Percentiles rank a stretch among this genome's conserved stretches.
These are phyloP conservation scores for Heteromeles arbutifolia DNA, from an alignment of 306 rosid species.

Conservation along the genomic window DNA sequence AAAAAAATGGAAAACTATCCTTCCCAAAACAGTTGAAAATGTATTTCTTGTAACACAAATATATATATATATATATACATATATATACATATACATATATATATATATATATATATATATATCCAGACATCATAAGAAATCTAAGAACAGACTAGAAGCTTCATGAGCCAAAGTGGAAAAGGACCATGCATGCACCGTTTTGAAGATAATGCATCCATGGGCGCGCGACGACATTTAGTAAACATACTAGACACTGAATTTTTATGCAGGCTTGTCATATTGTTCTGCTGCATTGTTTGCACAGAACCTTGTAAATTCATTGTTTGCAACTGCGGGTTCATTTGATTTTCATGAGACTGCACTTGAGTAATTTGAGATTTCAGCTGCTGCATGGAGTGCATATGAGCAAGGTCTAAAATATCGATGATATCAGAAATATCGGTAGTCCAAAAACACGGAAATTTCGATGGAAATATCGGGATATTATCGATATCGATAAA, in stretches of 20 bases:
- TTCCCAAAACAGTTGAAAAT: background rate
- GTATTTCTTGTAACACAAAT: background rate
- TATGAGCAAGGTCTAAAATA: background rate
- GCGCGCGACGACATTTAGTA: background rate
- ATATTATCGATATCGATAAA: too few species aligned
- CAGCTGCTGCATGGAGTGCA: slow-evolving; percentile 45
- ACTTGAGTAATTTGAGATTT: slow-evolving; percentile 20
- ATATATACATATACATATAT: too few species aligned
- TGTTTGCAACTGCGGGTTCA: slow-evolving; percentile 54
- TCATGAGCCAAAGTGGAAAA: background rate
- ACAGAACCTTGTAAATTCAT: too few species aligned
- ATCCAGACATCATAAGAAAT: too few species aligned
- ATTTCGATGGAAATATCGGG: too few species aligned
- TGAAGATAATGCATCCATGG: background rate
- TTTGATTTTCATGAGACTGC: slow-evolving; percentile 75
- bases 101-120: too few species aligned
- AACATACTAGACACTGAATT: too few species aligned
- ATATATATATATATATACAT: too few species aligned
- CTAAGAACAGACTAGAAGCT: background rate
- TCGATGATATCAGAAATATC: too few species aligned
- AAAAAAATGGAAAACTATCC: background rate
- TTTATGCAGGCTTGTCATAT: too few species aligned
- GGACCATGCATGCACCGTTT: background rate
- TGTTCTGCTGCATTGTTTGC: too few species aligned
- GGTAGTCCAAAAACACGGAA: too few species aligned